Base-by-base conservation (phyloP, 768 basidiomycete species). In the Mycena floridula region DNA sequence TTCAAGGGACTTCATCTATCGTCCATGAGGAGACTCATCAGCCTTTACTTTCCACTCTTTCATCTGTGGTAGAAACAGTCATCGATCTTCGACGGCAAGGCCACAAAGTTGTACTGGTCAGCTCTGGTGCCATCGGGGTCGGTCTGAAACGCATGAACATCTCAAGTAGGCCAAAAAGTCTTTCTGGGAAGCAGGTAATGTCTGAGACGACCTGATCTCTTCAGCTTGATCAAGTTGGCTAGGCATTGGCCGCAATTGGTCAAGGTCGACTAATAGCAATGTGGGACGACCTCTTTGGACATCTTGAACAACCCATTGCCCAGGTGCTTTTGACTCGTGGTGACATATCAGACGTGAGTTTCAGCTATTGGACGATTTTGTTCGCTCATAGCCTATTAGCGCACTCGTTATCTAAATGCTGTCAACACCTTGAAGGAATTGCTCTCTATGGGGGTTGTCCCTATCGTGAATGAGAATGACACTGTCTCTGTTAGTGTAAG, bases 401-500 rank as follows among this genome's bases (percentile, higher is more conserved):
- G 94, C 30, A 95, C 93, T 9, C 77, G 96, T 50, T 99, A 98
- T 59, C 65, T 97, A 45, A 99, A 99, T 59, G 96, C 95, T 0
- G 89, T 92, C 45, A 97, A 96, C 55, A 98, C 96, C 0, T 77
- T 99, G 62, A 84, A 85, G 26, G 92, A 97, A 55, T 72, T 99
- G 9, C 66, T 99, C 22, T 79, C 79, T 3, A 88, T 97, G 85
- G 95, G 94, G 13, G 90, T 98, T 0, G 82, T 99, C 1, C 96
- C 96, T 3, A 97, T 99, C 50, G 93, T 99, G 44, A 99, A 99
- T 63, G 96, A 99, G 64, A 99, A 99, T 55, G 96, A 99, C 60
- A 98, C 96, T 0, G 82, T 99, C 26, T 95, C 94, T 20, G 96
- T 99, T 47, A 92, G 91, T 67, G 92, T 95, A 59, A 61, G 89